phyloP scores from a whole-genome alignment of 2,329 filamentous ascomycete species.

The Cercospora sesami region DNA sequence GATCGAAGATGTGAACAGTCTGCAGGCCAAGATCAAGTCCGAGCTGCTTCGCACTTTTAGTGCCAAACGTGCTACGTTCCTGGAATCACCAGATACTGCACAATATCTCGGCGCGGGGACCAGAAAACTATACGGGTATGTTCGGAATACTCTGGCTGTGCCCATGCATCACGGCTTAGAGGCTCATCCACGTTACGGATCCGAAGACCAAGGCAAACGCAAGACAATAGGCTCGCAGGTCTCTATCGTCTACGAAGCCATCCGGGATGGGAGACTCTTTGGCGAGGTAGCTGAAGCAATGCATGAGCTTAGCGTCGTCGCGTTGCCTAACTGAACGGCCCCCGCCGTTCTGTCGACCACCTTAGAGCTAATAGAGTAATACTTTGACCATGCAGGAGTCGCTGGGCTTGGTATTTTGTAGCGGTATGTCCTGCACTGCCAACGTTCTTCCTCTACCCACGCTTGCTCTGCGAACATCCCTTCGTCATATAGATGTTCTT shows the following conservation, averaged over 20 bases:
- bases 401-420: not conserved
- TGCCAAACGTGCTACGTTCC: not conserved
- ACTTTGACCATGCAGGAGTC: not conserved
- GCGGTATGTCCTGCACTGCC: not conserved
- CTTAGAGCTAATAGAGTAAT: not conserved
- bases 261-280: not conserved
- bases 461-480: not conserved
- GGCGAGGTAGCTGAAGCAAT: not conserved
- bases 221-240: constrained; percentile 8
- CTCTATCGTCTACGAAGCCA: constrained; percentile 7
- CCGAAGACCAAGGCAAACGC: not conserved
- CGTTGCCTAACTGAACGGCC: not conserved
- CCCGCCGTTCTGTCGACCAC: not conserved
- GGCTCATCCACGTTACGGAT: not conserved
- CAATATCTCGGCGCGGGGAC: not conserved
- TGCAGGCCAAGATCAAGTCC: constrained; percentile 2
- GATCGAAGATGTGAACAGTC: not conserved
- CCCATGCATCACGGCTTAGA: constrained; percentile 4
- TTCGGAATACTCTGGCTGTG: not conserved
- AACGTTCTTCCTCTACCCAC: not conserved
- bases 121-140: not conserved
- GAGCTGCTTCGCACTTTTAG: not conserved
- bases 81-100: not conserved
- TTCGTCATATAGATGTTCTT: not conserved
- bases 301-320: not conserved